A percentile compares a stretch with the other conserved stretches of the same genome.
Conservation (phyloP, 2,329 filamentous ascomycete species). For the Stylonectria norvegica region DNA sequence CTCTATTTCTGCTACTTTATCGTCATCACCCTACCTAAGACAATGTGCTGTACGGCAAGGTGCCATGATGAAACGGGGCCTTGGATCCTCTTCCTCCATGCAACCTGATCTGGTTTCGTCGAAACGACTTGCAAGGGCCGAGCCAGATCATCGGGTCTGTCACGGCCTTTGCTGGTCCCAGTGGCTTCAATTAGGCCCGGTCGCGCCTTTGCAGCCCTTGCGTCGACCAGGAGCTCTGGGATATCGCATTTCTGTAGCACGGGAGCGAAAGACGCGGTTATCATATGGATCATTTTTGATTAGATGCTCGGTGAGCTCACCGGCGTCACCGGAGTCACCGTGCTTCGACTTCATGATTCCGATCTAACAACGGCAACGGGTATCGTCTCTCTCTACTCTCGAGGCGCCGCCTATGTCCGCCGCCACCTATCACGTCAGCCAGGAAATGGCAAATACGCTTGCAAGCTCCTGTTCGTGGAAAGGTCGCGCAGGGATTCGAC, state of each 20-base stretch:
- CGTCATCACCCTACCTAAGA: not conserved
- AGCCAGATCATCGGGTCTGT: slow-evolving; percentile 28
- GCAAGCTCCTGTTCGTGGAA: no score
- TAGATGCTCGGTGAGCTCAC: slow-evolving; percentile 26
- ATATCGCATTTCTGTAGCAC: no score
- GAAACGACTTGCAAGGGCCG: slow-evolving; percentile 25
- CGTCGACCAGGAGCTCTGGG: slow-evolving; percentile 14
- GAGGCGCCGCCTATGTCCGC: no score
- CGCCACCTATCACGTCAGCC: no score
- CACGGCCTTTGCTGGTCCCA: not conserved
- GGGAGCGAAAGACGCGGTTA: no score
- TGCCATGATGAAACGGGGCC: not conserved
- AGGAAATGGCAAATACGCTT: no score
- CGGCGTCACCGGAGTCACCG: slow-evolving; percentile 8
- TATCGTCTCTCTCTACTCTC: no score
- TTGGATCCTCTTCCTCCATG: slow-evolving; percentile 13
- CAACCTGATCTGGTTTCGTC: slow-evolving; percentile 24
- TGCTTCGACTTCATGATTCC: slow-evolving; percentile 14
- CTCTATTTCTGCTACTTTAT: not conserved
- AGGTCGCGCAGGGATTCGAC: no score
- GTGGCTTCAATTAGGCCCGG: slow-evolving; percentile 15
- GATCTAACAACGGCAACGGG: slow-evolving; percentile 17
- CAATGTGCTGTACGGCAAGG: no score
- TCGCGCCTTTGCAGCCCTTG: slow-evolving; percentile 24
- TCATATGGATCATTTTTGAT: no score